Evolutionary conservation across 192 early-diverging fungal species (phyloP).

Genomic region (Linnemannia elongata): DNA sequence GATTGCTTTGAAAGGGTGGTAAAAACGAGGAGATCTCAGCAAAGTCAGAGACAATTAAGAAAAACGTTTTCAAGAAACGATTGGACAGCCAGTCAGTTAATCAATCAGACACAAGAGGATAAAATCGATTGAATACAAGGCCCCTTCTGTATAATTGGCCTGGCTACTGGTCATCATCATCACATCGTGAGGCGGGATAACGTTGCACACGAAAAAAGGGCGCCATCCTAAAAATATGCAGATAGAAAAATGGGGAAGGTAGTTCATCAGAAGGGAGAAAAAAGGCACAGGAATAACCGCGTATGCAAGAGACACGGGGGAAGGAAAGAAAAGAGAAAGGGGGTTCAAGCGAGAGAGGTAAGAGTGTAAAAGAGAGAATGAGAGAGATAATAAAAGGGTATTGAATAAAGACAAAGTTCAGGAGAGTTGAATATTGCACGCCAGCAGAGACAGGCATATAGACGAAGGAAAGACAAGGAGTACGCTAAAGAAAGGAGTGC

Average conservation of each 20-base stretch:
- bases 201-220: not conserved
- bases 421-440: not conserved
- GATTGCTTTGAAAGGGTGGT: not conserved
- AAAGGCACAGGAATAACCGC: constrained; percentile 5
- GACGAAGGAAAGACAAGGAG: not conserved
- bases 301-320: not conserved
- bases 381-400: not conserved
- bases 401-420: constrained; percentile 7
- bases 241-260: not conserved
- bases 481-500: not conserved
- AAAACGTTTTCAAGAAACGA: not conserved
- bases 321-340: not conserved
- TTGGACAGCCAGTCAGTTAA: not conserved
- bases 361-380: not conserved
- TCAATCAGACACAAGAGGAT: not conserved
- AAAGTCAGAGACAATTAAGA: not conserved
- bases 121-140: not conserved
- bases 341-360: not conserved
- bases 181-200: not conserved
- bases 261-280: not conserved
- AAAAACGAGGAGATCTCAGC: not conserved
- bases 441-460: not conserved
- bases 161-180: not conserved
- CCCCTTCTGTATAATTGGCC: not conserved
- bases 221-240: not conserved